These are phyloP conservation scores for Yamadazyma sp. DNA, from an alignment of 805 yeast genomes.

Conservation along the genomic window DNA sequence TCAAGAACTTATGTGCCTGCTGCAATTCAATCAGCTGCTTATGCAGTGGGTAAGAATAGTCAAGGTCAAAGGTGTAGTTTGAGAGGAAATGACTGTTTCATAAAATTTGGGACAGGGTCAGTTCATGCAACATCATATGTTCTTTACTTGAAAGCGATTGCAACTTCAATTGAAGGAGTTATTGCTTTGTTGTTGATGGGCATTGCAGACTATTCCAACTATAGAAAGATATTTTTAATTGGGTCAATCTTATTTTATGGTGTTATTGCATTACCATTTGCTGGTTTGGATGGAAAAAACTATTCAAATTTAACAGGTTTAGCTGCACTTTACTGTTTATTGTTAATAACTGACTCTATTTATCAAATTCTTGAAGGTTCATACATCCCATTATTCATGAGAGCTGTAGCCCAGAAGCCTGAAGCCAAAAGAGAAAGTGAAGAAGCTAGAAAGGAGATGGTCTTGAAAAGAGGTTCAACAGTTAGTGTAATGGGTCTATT, in stretches of 20 bases:
- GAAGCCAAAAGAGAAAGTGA: slow-evolving; percentile 13
- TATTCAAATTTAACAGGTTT: slow-evolving; percentile 20
- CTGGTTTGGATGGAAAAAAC: slow-evolving; percentile 20
- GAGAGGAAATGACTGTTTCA: slow-evolving; percentile 37
- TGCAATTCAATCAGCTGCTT: slow-evolving; percentile 34
- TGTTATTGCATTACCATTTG: slow-evolving; percentile 33
- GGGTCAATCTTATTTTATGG: slow-evolving; percentile 31
- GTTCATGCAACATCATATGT: slow-evolving; percentile 37
- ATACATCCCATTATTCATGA: slow-evolving; percentile 40
- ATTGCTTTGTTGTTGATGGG: slow-evolving; percentile 35
- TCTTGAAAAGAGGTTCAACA: slow-evolving; percentile 28
- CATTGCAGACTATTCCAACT: slow-evolving; percentile 38
- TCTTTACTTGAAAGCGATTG: slow-evolving; percentile 33
- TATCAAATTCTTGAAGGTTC: slow-evolving; percentile 39
- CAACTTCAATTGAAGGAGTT: slow-evolving; percentile 37
- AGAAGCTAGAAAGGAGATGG: slow-evolving; percentile 19
- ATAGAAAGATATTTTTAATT: slow-evolving; percentile 31
- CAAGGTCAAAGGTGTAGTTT: slow-evolving; percentile 21
- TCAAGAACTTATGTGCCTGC: slow-evolving; percentile 40
- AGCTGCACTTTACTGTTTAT: slow-evolving; percentile 29
- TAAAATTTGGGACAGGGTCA: slow-evolving; percentile 28
- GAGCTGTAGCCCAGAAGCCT: slow-evolving; percentile 17
- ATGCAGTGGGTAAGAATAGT: slow-evolving; percentile 24
- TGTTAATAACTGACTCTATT: slow-evolving; percentile 25
- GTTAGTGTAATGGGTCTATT: slow-evolving; percentile 38